phyloP scores from a whole-genome alignment of 2,329 filamentous ascomycete species.

The Aspergillus ochraceus region DNA sequence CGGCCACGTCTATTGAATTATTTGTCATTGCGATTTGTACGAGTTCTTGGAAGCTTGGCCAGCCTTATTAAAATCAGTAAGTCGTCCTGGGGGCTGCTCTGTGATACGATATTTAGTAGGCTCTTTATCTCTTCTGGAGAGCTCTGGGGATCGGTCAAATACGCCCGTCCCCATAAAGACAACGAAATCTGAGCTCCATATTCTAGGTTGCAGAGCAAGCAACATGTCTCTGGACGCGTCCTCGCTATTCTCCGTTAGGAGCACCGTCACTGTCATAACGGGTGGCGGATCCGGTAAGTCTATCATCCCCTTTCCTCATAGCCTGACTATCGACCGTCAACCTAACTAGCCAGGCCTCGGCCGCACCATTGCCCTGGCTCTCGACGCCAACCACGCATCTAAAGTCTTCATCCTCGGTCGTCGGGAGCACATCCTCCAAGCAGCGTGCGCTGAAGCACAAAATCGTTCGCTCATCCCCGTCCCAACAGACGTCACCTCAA shows the following conservation, averaged over 20 bases:
- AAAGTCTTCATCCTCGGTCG: slow-evolving; percentile 57
- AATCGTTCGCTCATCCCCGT: slow-evolving; percentile 46
- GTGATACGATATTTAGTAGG: too few species aligned
- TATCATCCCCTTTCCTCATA: background rate
- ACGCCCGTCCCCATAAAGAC: too few species aligned
- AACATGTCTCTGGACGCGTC: slow-evolving; percentile 1
- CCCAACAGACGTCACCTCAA: slow-evolving; percentile 48
- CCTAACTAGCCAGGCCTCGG: slow-evolving; percentile 36
- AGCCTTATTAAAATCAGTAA: too few species aligned
- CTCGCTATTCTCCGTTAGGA: slow-evolving; percentile 47
- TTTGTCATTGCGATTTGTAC: background rate
- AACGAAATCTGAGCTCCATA: too few species aligned
- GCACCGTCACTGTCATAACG: slow-evolving; percentile 50
- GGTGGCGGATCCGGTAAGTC: slow-evolving; percentile 42
- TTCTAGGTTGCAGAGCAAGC: background rate
- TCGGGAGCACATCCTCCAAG: slow-evolving; percentile 46
- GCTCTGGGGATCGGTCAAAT: too few species aligned
- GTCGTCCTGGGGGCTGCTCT: too few species aligned
- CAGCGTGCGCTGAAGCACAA: slow-evolving; percentile 39
- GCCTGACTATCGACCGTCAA: background rate
- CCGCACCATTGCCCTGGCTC: slow-evolving; percentile 46
- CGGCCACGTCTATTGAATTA: background rate
- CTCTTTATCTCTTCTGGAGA: too few species aligned
- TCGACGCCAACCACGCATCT: slow-evolving; percentile 49
- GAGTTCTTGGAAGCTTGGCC: too few species aligned